Evolutionary conservation across 2,329 filamentous ascomycete species (phyloP).

Genomic region (Colletotrichum trifolii): DNA sequence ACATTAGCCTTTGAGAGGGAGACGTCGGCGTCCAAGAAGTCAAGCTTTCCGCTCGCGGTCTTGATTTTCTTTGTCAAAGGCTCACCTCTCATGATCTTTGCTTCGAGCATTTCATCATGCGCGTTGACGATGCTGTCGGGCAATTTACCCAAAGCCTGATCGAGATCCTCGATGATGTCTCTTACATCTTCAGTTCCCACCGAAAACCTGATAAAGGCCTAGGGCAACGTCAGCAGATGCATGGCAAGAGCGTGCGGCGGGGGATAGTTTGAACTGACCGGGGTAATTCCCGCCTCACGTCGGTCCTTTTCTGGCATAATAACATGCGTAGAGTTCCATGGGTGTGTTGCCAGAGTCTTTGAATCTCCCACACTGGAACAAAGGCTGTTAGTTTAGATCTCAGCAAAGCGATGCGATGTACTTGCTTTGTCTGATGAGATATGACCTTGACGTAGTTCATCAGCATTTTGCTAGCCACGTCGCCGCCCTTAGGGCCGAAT

Average conservation of each 20-base stretch:
- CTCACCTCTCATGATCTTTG: not conserved
- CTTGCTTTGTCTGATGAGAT: slow-evolving; percentile 79
- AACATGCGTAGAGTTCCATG: slow-evolving; percentile 75
- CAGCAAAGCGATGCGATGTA: not conserved
- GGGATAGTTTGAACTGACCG: slow-evolving; percentile 50
- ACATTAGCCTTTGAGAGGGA: slow-evolving; percentile 12
- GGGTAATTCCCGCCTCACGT: slow-evolving; percentile 71
- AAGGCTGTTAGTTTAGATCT: not conserved
- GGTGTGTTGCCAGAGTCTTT: slow-evolving; percentile 78
- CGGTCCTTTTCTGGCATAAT: slow-evolving; percentile 66
- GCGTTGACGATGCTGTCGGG: slow-evolving; percentile 6
- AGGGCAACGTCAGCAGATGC: not conserved
- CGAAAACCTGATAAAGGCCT: slow-evolving; percentile 58
- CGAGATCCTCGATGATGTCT: slow-evolving; percentile 78
- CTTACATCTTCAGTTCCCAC: slow-evolving; percentile 73
- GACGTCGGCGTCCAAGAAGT: slow-evolving; percentile 5
- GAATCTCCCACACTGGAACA: slow-evolving; percentile 68
- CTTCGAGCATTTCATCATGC: slow-evolving; percentile 9
- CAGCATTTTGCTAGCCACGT: slow-evolving; percentile 59
- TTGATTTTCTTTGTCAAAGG: not conserved
- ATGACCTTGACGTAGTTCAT: slow-evolving; percentile 77
- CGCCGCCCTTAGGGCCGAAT: slow-evolving; percentile 76
- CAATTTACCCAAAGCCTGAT: slow-evolving; percentile 59
- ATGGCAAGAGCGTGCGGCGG: not conserved
- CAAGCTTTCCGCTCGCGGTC: not conserved